These are phyloP conservation scores for Lepraria neglecta DNA, from an alignment of 495 filamentous ascomycete species.

Conservation along the genomic window DNA sequence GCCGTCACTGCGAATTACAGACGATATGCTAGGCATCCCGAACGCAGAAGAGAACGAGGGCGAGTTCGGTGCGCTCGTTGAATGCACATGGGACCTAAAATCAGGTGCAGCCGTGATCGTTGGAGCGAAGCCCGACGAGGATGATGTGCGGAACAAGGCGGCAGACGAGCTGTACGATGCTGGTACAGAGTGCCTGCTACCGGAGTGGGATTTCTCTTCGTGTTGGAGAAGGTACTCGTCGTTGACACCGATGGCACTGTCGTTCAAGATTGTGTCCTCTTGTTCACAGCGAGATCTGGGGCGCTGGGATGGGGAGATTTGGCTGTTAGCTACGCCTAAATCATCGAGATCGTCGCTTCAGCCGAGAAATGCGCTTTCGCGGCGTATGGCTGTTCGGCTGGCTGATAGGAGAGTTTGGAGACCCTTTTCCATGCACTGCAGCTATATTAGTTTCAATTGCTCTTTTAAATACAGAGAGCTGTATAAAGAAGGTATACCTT, in stretches of 20 bases:
- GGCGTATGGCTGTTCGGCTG: constrained; percentile 28
- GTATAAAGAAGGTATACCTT: constrained; percentile 46
- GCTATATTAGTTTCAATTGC: neutral
- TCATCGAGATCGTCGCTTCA: constrained; percentile 6
- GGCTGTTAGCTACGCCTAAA: too few relatives aligned
- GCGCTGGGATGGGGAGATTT: too few relatives aligned
- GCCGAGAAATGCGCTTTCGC: constrained; percentile 10
- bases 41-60: constrained; percentile 1
- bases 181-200: neutral
- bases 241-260: neutral
- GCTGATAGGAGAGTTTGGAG: constrained; percentile 41
- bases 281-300: too few relatives aligned
- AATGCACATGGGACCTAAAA: neutral
- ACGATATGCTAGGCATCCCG: neutral
- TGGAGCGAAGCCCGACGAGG: constrained; percentile 7
- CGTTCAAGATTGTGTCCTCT: constrained; percentile 9
- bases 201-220: neutral
- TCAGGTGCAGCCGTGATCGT: neutral
- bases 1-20: neutral
- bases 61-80: neutral
- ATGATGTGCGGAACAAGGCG: neutral
- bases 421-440: constrained; percentile 49
- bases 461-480: neutral
- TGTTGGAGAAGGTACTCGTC: neutral
- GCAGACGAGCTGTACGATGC: neutral